Evolutionary conservation across 805 yeast genomes (phyloP), one percentile per base, ranked within the genome.

Genomic region (Helenozyma rhizophorensis): DNA sequence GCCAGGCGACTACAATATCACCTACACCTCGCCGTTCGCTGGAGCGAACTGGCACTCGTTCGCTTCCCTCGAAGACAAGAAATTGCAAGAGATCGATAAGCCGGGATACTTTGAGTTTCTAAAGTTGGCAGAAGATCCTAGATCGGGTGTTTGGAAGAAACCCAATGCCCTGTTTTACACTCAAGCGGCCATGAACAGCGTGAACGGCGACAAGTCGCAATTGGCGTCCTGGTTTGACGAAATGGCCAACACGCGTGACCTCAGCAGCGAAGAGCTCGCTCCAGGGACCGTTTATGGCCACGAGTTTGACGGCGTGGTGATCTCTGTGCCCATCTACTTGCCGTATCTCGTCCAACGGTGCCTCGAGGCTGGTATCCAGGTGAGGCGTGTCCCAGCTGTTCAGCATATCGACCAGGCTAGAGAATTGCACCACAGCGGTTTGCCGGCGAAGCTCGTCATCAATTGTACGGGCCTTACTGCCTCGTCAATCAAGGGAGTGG

Each of bases 31-130:
- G 0, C 85, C 86, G 3, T 74, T 66, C 51, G 87, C 86, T 0
- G 87, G 87, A 4, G 88, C 86, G 28, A 76, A 80, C 45, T 80
- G 86, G 84, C 65, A 62, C 29, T 72, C 82, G 9, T 76, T 77
- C 56, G 85, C 83, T 2, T 25, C 45, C 1, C 37, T 40, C 1
- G 60, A 61, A 4, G 75, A 74, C 14, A 24, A 14, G 13, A 13
- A 21, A 7, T 31, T 34, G n/a, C 53, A 49, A 27, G 30, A 33
- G 15, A 47, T 61, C 14, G 87, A 80, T 46, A 54, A 55, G 19
- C 54, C 66, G 3, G 75, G 74, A 0, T 81, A 80, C 45, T 42
- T 43, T 17, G 65, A 60, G 38, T 70, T 79, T 25, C 42, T 62
- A 37, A 56, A 65, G 9, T 50, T 78, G 30, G 75, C 80, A 1